Base-by-base conservation (phyloP, 345 rosid species). In the Eucalyptus polybractea region DNA sequence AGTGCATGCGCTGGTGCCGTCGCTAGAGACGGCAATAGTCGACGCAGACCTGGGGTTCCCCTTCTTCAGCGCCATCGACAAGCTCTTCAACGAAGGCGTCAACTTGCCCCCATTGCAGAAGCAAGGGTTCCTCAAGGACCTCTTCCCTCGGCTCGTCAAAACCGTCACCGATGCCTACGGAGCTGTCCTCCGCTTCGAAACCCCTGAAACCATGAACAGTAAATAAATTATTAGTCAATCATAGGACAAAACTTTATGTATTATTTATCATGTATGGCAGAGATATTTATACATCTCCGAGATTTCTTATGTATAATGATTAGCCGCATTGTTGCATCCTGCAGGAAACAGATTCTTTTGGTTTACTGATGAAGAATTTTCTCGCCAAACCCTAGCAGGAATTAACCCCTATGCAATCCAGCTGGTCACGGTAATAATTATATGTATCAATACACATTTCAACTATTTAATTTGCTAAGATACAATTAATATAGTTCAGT, bases 331-430 rank as follows among this genome's bases (percentile, higher is more conserved):
- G 40, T 42, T 87, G 86, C 51, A 22, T 13, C 47, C 56, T 88
- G 87, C 92, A 97, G 98, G 95, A 91, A 95, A 94, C 90, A 93
- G 89, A 69, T 95, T 95, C 87, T 94, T 95, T 90, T 96, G 99
- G 99, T 87, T 94, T 24, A 91, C 93, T 87, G 98, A 97, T 60
- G 98, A 95, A n/a, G 98, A 97, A 81, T 97, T 96, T 29, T 94
- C 92, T 60, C 94, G 98, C 10, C 96, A 97, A 89, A 93, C 95
- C 54, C 96, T 97, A 87, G 94, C 97, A 33, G 97, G 99, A 67
- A 93, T 97, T 53, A 97, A 97, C 54, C 98, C 99, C 15, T 93
- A 42, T 27, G 42, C 92, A 90, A 72, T 97, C 58, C 89, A 93
- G 31, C 91, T 94, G 89, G 91, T 97, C 87, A 89, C 90, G 90